Conservation (phyloP, 805 yeast species). For the Ogataea kodamae region DNA sequence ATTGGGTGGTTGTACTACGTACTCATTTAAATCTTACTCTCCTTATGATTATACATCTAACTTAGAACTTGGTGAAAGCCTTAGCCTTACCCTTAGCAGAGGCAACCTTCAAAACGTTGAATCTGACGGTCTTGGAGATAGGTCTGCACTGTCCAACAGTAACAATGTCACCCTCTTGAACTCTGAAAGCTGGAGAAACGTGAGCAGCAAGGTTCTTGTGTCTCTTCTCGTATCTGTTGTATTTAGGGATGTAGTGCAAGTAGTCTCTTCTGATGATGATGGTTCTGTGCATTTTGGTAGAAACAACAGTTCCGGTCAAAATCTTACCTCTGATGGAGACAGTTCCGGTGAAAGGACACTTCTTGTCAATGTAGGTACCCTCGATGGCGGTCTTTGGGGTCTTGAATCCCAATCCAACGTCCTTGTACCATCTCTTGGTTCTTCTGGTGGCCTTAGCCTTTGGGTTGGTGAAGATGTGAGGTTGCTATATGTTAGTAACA, state of each 20-base stretch:
- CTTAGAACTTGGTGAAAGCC: slow-evolving; percentile 96
- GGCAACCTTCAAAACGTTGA: slow-evolving; percentile 96
- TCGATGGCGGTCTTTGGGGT: slow-evolving; percentile 98
- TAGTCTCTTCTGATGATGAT: slow-evolving; percentile 99
- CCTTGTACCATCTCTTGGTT: slow-evolving; percentile 99
- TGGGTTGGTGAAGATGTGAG: slow-evolving; percentile 99
- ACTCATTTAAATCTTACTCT: slow-evolving; percentile 6
- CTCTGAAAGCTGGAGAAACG: slow-evolving; percentile 99
- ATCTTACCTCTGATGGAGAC: slow-evolving; percentile 99
- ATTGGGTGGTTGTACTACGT: too few species aligned
- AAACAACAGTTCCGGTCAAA: slow-evolving; percentile 98
- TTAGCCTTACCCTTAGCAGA: slow-evolving; percentile 84
- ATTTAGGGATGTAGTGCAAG: slow-evolving; percentile 99
- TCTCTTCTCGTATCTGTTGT: slow-evolving; percentile 99
- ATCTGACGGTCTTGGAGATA: slow-evolving; percentile 98
- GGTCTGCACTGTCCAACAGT: slow-evolving; percentile 99
- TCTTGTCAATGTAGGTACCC: slow-evolving; percentile 99
- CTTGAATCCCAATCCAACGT: slow-evolving; percentile 99
- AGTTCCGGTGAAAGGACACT: slow-evolving; percentile 98
- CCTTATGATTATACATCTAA: slow-evolving; percentile 15
- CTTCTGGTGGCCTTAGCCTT: slow-evolving; percentile 97
- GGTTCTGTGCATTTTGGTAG: slow-evolving; percentile 99
- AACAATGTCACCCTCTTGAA: slow-evolving; percentile 96
- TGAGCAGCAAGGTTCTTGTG: slow-evolving; percentile 99
- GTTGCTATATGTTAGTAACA: slow-evolving; percentile 69